Evolutionary conservation across 2,329 filamentous ascomycete species (phyloP), one percentile per base, ranked within the genome.

Genomic region (Aspergillus latus): DNA sequence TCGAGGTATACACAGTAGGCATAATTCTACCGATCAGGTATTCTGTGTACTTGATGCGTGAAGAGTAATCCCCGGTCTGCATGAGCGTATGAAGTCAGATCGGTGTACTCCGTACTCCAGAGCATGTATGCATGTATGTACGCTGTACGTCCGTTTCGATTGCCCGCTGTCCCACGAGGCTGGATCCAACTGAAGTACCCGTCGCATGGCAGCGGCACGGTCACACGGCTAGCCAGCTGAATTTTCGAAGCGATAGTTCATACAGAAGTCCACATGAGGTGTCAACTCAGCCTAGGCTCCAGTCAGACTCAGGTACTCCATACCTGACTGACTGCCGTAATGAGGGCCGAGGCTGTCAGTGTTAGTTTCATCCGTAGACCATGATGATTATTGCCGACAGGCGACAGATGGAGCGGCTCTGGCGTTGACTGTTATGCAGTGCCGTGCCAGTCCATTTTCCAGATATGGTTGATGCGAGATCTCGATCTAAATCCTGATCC

Each of bases 161-260:
- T 47, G 52, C 53, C 49, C 37, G 43, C 42, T 57, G 62, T 65
- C 58, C 63, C 63, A 65, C 62, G 62, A 63, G 63, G 62, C 57
- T 57, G 50, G 63, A 61, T 60, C 59, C 32, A 36, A 36, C 32
- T 58, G 57, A 46, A 59, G 54, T 52, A 62, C 58, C 60, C 62
- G 59, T 62, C 62, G 63, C 63, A 65, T 65, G 63, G 62, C 60
- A 60, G 32, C 9, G 32, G 11, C 32, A 36, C 52, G 52, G 44
- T 59, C 49, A 60, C 55, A 62, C 59, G 46, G 56, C 50, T 26
- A 59, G 48, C 49, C 51, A 52, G 52, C 49, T 59, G 52, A 57
- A 49, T 52, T 56, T 55, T 57, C 4, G 32, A 36, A 10, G 8
- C 32, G 32, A 36, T 36, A 36, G 32, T 36, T 36, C 32, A 9